phyloP scores from a whole-genome alignment of 129 eudicot genomes.

The Flaveria bidentis region DNA sequence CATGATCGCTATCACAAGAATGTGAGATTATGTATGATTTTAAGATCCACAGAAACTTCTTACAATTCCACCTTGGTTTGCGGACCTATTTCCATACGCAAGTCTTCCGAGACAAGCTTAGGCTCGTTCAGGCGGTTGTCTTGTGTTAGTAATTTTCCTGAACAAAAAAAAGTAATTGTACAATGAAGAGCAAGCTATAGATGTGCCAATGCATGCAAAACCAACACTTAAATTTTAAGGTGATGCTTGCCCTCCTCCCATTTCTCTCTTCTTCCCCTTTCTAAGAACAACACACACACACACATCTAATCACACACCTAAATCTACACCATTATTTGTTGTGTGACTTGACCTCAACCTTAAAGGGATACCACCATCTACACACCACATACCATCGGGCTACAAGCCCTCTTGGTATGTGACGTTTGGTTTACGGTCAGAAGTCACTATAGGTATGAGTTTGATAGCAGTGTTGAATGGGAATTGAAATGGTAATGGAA shows the following conservation, averaged over 20 bases:
- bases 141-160: conserved; percentile 59
- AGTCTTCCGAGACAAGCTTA: conserved; percentile 36
- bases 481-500: background rate
- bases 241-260: too few relatives aligned
- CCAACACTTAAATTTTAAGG: background rate
- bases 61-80: conserved; percentile 28
- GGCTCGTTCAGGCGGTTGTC: conserved; percentile 53
- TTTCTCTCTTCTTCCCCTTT: too few relatives aligned
- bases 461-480: background rate
- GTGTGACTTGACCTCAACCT: too few relatives aligned
- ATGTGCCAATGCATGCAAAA: conserved; percentile 20
- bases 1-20: conserved; percentile 33
- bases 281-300: too few relatives aligned
- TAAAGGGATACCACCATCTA: too few relatives aligned
- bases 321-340: too few relatives aligned
- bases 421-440: background rate
- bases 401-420: too few relatives aligned
- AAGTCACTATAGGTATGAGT: background rate
- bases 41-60: conserved; percentile 18
- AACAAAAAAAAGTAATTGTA: conserved; percentile 5
- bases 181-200: background rate
- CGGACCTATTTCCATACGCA: conserved; percentile 26
- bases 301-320: too few relatives aligned
- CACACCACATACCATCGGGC: too few relatives aligned
- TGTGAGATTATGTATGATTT: conserved; percentile 24